These are phyloP conservation scores for Trichophyton rubrum DNA, from an alignment of 2,329 filamentous ascomycete species.

Conservation along the genomic window DNA sequence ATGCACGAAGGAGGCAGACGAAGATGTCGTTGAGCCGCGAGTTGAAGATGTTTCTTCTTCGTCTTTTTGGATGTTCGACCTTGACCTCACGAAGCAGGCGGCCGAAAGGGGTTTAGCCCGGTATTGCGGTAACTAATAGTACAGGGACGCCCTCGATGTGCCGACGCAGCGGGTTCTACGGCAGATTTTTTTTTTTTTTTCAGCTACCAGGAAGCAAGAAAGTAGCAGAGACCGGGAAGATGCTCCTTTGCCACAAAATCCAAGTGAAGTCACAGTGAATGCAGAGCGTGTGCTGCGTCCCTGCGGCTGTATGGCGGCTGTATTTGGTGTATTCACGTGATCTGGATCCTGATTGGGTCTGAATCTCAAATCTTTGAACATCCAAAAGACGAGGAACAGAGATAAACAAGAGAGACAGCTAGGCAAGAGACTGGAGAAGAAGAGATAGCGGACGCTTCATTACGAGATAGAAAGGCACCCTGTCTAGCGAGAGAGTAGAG, in stretches of 20 bases:
- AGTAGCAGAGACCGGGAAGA: background rate
- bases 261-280: background rate
- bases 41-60: background rate
- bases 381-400: background rate
- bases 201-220: no score
- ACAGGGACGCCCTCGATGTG: background rate
- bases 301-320: background rate
- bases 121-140: background rate
- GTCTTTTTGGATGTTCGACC: background rate
- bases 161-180: background rate
- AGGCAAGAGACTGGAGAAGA: background rate
- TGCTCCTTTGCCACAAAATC: background rate
- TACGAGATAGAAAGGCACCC: background rate
- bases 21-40: background rate
- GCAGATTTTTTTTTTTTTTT: background rate
- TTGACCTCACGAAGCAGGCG: background rate
- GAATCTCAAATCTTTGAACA: background rate
- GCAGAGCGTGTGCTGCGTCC: background rate
- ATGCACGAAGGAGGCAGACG: background rate
- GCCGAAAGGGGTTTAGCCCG: background rate
- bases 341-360: background rate
- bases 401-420: background rate
- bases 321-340: slow-evolving; percentile 2
- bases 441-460: background rate
- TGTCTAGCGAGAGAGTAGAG: background rate